Conservation (phyloP, 768 basidiomycete species). For the Tulasnella sp. region DNA sequence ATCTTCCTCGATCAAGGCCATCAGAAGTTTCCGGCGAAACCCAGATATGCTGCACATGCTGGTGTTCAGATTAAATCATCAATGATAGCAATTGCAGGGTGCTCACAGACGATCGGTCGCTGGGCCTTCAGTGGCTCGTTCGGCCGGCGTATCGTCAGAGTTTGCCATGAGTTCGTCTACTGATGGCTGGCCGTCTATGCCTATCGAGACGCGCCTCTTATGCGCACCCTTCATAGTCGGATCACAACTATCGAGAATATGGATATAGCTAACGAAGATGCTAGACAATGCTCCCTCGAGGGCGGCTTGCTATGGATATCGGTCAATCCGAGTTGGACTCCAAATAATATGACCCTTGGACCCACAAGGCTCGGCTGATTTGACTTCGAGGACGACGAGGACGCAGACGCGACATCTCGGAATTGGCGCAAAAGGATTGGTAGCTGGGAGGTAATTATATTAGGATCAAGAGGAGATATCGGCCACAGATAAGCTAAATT, state of each 20-base stretch:
- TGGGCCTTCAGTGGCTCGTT: too few relatives aligned
- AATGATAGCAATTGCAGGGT: neutral
- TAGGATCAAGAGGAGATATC: neutral
- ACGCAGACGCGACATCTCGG: constrained; percentile 2
- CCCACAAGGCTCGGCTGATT: constrained; percentile 10
- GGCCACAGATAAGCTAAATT: neutral
- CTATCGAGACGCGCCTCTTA: neutral
- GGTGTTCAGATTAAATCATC: too few relatives aligned
- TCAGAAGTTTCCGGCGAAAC: constrained; percentile 8
- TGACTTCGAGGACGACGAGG: constrained; percentile 6
- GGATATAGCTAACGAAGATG: neutral
- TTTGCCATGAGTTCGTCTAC: constrained; percentile 3
- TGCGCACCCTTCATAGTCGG: neutral
- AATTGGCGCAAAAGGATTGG: neutral
- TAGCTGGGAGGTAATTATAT: neutral
- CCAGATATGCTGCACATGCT: neutral
- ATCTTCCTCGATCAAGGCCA: neutral
- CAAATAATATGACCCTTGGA: neutral
- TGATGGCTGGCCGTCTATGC: neutral
- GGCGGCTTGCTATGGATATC: neutral
- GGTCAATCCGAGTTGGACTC: too few relatives aligned
- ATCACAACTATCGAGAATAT: constrained; percentile 9
- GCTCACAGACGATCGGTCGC: too few relatives aligned
- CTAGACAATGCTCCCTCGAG: neutral
- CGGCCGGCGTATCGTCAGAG: neutral